Evolutionary conservation across 257 asterid genomes (phyloP).

Genomic region (Solanum acaule): DNA sequence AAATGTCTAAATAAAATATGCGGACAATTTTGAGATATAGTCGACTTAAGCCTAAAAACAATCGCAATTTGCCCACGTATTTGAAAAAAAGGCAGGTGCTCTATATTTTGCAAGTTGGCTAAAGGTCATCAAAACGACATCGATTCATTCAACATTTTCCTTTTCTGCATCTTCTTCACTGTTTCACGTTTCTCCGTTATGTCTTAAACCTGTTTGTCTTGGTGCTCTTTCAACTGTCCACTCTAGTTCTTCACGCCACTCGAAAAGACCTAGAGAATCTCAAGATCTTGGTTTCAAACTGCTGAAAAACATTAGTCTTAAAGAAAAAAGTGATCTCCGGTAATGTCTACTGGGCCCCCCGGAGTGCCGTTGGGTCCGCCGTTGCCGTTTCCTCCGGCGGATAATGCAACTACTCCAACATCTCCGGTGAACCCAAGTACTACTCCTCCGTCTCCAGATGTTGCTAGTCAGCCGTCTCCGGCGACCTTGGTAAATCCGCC

Average conservation of each 20-base stretch:
- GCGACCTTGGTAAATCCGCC: constrained; percentile 21
- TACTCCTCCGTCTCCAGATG: background rate
- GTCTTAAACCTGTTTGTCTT: background rate
- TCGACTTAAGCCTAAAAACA: no score
- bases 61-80: background rate
- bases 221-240: background rate
- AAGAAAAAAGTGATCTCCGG: background rate
- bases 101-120: background rate
- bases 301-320: background rate
- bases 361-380: constrained; percentile 5
- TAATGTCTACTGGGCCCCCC: constrained; percentile 1
- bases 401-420: constrained; percentile 7
- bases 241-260: background rate
- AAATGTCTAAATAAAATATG: no score
- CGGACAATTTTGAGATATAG: no score
- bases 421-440: background rate
- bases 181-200: background rate
- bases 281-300: background rate
- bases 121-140: background rate
- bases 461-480: constrained; percentile 22
- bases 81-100: background rate
- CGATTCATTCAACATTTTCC: background rate
- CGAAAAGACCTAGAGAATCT: background rate
- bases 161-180: background rate
- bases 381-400: constrained; percentile 32